Evolutionary conservation across 2,329 filamentous ascomycete genomes (phyloP).

Genomic region (Aschersonia sp.): DNA sequence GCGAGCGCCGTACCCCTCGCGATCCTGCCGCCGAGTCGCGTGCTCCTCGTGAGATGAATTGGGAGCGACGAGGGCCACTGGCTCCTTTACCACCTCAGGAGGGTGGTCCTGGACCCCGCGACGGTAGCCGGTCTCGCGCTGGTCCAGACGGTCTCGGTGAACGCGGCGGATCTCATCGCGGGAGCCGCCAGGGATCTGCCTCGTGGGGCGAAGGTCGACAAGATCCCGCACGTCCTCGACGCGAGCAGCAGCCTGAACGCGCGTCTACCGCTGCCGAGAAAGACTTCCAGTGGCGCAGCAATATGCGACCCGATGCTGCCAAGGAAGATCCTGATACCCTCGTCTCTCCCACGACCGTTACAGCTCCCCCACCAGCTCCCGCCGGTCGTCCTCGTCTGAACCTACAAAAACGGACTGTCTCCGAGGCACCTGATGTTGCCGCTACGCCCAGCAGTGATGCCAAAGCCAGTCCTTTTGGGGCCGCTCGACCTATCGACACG

Average conservation of each 20-base stretch:
- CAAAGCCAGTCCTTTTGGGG: conserved; percentile 88
- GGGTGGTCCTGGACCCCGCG: conserved; percentile 32
- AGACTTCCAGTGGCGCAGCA: conserved; percentile 83
- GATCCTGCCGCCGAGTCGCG: conserved; percentile 46
- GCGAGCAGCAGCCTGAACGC: conserved; percentile 55
- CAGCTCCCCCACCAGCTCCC: conserved; percentile 24
- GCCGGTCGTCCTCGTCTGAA: conserved; percentile 68
- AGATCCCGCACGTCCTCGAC: conserved; percentile 65
- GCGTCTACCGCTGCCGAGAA: conserved; percentile 76
- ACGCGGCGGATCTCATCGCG: conserved; percentile 41
- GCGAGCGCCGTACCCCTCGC: conserved; percentile 48
- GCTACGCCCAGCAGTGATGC: conserved; percentile 43
- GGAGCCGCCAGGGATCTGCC: conserved; percentile 53
- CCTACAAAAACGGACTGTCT: conserved; percentile 79
- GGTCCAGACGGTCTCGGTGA: conserved; percentile 39
- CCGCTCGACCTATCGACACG: conserved; percentile 86
- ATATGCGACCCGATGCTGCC: conserved; percentile 71
- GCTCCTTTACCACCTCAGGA: conserved; percentile 50
- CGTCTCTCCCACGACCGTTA: conserved; percentile 35
- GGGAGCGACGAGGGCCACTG: conserved; percentile 89
- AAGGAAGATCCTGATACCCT: conserved; percentile 56
- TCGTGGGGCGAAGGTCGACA: conserved; percentile 63
- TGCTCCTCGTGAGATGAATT: conserved; percentile 61
- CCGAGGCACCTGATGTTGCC: conserved; percentile 44
- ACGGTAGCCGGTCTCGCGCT: conserved; percentile 35